These are phyloP conservation scores for Chamaenerion angustifolium DNA, from an alignment of 345 rosid genomes.

Conservation along the genomic window DNA sequence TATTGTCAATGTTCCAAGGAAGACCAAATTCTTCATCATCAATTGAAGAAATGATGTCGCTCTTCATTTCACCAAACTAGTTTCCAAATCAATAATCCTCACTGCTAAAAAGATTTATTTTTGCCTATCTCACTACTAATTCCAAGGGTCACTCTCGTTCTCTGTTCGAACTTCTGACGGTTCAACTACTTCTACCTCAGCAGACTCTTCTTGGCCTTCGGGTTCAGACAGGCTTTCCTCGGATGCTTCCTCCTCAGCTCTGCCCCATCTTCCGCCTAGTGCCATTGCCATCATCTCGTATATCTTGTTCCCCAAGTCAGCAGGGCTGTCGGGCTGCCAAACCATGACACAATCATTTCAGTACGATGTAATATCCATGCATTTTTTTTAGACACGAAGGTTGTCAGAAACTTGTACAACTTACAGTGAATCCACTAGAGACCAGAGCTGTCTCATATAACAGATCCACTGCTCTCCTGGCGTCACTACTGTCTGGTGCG, in stretches of 20 bases:
- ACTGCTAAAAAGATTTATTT: too few species aligned
- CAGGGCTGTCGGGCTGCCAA: constrained; percentile 92
- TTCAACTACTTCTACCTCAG: constrained; percentile 56
- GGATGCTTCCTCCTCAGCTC: constrained; percentile 34
- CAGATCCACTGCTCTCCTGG: constrained; percentile 83
- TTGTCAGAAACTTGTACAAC: constrained; percentile 10
- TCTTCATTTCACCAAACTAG: too few species aligned
- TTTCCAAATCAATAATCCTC: too few species aligned
- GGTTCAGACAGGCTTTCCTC: constrained; percentile 21
- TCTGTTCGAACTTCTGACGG: constrained; percentile 81
- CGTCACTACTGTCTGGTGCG: constrained; percentile 69
- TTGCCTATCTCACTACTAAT: constrained; percentile 19
- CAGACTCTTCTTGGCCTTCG: constrained; percentile 9
- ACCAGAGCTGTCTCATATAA: constrained; percentile 83
- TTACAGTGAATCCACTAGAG: constrained; percentile 92
- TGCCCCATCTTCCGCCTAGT: constrained; percentile 96
- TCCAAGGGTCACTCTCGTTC: constrained; percentile 61
- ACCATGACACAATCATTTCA: not conserved
- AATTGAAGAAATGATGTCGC: too few species aligned
- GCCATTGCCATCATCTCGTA: constrained; percentile 99
- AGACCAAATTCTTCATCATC: too few species aligned
- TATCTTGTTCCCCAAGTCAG: constrained; percentile 86
- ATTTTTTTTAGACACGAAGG: not conserved
- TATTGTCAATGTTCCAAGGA: too few species aligned
- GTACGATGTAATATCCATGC: constrained; percentile 11